Conservation (phyloP, 108 stramenopile genomes). For the Fragilaria crotonensis region DNA sequence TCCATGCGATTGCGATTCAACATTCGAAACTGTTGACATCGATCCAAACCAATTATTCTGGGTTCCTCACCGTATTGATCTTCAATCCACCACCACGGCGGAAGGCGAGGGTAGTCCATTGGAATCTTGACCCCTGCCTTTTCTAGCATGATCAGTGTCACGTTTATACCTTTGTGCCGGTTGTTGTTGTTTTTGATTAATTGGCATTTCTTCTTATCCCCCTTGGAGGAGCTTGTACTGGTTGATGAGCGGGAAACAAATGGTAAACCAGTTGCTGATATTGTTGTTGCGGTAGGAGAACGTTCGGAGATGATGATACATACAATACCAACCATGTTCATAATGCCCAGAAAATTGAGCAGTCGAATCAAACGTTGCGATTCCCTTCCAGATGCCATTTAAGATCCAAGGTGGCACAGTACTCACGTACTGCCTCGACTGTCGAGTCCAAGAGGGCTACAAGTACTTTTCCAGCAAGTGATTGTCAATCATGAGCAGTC, state of each 20-base stretch:
- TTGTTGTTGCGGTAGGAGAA: background rate
- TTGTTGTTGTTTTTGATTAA: too few relatives aligned
- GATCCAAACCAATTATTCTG: slow-evolving; percentile 18
- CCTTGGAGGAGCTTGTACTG: too few relatives aligned
- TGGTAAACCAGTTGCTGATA: background rate
- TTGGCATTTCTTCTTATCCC: background rate
- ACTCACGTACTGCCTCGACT: too few relatives aligned
- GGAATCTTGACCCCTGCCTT: background rate
- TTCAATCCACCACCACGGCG: slow-evolving; percentile 15
- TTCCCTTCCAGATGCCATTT: too few relatives aligned
- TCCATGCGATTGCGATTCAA: slow-evolving; percentile 1
- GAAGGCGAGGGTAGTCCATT: slow-evolving; percentile 5
- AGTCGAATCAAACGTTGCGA: background rate
- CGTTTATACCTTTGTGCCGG: background rate
- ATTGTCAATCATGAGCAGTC: too few relatives aligned
- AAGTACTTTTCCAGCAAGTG: too few relatives aligned
- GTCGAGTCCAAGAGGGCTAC: too few relatives aligned
- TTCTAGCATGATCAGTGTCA: background rate
- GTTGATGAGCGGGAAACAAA: too few relatives aligned
- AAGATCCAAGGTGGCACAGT: too few relatives aligned
- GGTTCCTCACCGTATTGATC: slow-evolving; percentile 19
- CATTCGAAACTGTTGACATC: slow-evolving; percentile 10
- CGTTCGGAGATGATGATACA: background rate
- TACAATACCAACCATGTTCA: background rate
- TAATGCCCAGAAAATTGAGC: background rate